A percentile compares a stretch with the other conserved stretches of the same genome.
Evolutionary conservation across 176 grass and related monocot species (phyloP).

Genomic region (Miscanthus lutarioriparius): DNA sequence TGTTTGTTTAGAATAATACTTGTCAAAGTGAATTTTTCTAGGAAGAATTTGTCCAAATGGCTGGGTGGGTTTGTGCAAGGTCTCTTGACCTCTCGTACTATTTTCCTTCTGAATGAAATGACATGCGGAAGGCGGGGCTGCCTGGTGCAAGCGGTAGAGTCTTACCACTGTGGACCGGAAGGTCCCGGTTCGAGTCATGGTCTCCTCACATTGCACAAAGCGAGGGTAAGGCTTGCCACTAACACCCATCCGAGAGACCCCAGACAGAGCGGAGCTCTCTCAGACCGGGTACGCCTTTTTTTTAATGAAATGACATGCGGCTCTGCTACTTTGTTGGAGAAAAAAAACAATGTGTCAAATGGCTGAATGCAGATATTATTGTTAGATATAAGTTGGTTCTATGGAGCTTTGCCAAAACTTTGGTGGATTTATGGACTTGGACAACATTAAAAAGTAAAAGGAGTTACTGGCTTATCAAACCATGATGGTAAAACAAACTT

Average conservation of each 20-base stretch:
- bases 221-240: too few species aligned
- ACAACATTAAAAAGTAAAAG: background rate
- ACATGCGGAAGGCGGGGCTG: too few species aligned
- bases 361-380: constrained; percentile 6
- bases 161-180: too few species aligned
- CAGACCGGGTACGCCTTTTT: too few species aligned
- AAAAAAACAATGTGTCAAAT: background rate
- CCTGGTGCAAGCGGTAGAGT: too few species aligned
- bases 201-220: too few species aligned
- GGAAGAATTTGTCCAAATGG: background rate
- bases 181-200: too few species aligned
- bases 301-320: too few species aligned
- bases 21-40: constrained; percentile 1
- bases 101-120: background rate
- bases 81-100: background rate
- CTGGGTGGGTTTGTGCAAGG: too few species aligned
- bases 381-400: constrained; percentile 5
- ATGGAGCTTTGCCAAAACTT: constrained; percentile 13
- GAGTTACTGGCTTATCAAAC: background rate
- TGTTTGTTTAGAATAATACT: background rate
- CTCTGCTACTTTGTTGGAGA: background rate
- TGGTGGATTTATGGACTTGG: background rate
- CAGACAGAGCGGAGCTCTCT: too few species aligned
- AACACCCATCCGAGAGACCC: too few species aligned
- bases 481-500: background rate